These are phyloP conservation scores for Fusarium sp. DNA, from an alignment of 2,329 filamentous ascomycete genomes.

Conservation along the genomic window DNA sequence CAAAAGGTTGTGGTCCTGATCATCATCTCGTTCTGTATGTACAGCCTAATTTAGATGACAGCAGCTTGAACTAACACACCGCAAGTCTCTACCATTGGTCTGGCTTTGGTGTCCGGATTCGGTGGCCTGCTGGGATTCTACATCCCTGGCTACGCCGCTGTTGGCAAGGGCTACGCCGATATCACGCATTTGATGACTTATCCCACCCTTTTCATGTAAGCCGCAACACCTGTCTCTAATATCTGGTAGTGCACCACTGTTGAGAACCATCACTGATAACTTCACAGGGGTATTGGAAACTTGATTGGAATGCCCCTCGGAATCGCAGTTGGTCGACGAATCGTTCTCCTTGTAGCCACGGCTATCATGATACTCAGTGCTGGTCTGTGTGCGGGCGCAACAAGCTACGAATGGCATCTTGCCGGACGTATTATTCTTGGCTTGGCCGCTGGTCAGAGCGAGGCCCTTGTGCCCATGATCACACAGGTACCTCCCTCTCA, in stretches of 20 bases:
- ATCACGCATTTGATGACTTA: conserved; percentile 29
- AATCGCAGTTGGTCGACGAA: conserved; percentile 40
- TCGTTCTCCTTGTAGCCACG: conserved; percentile 41
- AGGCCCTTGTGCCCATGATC: conserved; percentile 31
- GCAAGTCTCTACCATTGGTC: conserved; percentile 22
- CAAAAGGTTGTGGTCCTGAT: conserved; percentile 38
- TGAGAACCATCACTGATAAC: neutral
- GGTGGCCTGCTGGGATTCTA: conserved; percentile 26
- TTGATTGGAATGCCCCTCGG: conserved; percentile 43
- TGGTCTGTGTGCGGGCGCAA: conserved; percentile 33
- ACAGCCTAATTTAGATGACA: fast-evolving
- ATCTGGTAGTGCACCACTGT: neutral
- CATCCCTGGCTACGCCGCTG: conserved; percentile 16
- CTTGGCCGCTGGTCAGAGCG: conserved; percentile 40
- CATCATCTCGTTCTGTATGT: conserved; percentile 39
- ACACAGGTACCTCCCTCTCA: conserved; percentile 4
- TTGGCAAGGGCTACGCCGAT: conserved; percentile 22
- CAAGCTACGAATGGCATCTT: conserved; percentile 44
- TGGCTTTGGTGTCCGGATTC: conserved; percentile 22
- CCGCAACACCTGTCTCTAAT: neutral
- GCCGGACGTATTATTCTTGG: conserved; percentile 34
- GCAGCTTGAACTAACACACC: neutral
- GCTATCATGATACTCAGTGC: conserved; percentile 40
- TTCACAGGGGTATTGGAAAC: conserved; percentile 37
- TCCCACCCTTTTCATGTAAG: conserved; percentile 25